Evolutionary conservation across 345 rosid genomes (phyloP).

Genomic region (Passiflora organensis): DNA sequence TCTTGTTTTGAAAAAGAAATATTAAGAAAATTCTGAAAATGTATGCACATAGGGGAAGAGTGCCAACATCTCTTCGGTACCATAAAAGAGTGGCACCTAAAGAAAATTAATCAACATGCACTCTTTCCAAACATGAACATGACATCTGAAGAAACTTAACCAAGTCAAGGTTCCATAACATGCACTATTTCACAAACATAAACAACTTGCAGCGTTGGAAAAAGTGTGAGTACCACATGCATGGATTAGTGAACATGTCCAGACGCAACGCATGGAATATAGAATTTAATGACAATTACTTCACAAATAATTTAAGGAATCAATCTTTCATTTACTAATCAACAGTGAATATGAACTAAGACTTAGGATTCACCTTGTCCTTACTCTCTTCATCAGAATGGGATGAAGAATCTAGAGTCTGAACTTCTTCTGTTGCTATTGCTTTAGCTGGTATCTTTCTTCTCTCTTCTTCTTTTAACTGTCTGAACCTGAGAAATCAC

Average conservation of each 20-base stretch:
- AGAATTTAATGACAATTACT: not conserved
- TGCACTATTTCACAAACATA: too few relatives aligned
- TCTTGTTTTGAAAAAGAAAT: not conserved
- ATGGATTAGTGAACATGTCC: slow-evolving; percentile 1
- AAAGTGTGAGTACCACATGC: not conserved
- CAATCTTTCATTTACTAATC: not conserved
- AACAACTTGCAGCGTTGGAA: too few relatives aligned
- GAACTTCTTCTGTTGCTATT: slow-evolving; percentile 39
- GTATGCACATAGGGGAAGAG: slow-evolving; percentile 3
- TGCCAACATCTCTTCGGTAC: not conserved
- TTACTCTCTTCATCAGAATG: slow-evolving; percentile 54
- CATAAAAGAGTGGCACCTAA: too few relatives aligned
- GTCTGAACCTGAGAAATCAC: slow-evolving; percentile 57
- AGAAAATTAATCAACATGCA: too few relatives aligned
- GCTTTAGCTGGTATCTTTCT: slow-evolving; percentile 53
- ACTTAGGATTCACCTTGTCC: slow-evolving; percentile 39
- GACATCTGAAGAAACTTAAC: too few relatives aligned
- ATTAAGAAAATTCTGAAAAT: slow-evolving; percentile 4
- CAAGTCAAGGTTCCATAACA: too few relatives aligned
- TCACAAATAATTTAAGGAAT: not conserved
- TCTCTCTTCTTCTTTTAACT: slow-evolving; percentile 67
- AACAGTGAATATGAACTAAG: not conserved
- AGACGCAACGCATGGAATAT: too few relatives aligned
- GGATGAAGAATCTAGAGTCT: slow-evolving; percentile 39
- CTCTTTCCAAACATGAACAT: too few relatives aligned